Percentiles rank a stretch among this genome's conserved stretches.
Conservation (phyloP, 208 protist species). For the Crithidia bombi region DNA sequence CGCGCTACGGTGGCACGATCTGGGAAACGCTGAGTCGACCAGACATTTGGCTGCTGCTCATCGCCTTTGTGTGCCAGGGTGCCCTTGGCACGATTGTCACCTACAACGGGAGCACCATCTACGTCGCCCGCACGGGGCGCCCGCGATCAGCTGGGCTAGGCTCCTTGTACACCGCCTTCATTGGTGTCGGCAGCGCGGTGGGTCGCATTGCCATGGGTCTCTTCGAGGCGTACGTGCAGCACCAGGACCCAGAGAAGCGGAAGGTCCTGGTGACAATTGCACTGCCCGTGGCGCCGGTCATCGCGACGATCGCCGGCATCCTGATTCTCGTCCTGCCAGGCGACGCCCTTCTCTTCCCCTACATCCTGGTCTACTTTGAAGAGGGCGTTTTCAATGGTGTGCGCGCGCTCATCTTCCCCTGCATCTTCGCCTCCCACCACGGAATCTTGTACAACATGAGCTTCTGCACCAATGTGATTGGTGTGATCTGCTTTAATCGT, state of each 20-base stretch:
- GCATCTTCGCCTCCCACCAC: conserved; percentile 54
- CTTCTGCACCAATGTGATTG: conserved; percentile 61
- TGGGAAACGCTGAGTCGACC: conserved; percentile 35
- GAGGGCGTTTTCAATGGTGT: conserved; percentile 63
- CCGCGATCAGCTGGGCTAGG: conserved; percentile 38
- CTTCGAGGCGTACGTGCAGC: conserved; percentile 73
- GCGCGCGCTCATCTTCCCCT: conserved; percentile 68
- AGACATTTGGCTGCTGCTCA: conserved; percentile 62
- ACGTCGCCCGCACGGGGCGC: conserved; percentile 57
- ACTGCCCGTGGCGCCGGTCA: conserved; percentile 49
- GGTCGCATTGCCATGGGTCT: conserved; percentile 63
- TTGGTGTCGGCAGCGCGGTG: conserved; percentile 62
- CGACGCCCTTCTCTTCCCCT: conserved; percentile 61
- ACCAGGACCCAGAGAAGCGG: conserved; percentile 50
- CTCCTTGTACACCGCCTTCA: conserved; percentile 70
- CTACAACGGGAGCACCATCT: conserved; percentile 76
- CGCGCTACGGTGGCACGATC: conserved; percentile 55
- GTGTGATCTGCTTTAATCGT: conserved; percentile 73
- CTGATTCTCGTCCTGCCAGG: conserved; percentile 69
- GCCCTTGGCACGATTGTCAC: conserved; percentile 58
- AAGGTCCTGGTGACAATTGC: conserved; percentile 54
- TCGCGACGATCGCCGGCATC: conserved; percentile 56
- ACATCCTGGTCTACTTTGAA: conserved; percentile 75
- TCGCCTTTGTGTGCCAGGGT: conserved; percentile 59
- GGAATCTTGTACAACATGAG: conserved; percentile 70